Evolutionary conservation across 805 yeast species (phyloP), one percentile per base, ranked within the genome.

Genomic region (Limtongia smithiae): DNA sequence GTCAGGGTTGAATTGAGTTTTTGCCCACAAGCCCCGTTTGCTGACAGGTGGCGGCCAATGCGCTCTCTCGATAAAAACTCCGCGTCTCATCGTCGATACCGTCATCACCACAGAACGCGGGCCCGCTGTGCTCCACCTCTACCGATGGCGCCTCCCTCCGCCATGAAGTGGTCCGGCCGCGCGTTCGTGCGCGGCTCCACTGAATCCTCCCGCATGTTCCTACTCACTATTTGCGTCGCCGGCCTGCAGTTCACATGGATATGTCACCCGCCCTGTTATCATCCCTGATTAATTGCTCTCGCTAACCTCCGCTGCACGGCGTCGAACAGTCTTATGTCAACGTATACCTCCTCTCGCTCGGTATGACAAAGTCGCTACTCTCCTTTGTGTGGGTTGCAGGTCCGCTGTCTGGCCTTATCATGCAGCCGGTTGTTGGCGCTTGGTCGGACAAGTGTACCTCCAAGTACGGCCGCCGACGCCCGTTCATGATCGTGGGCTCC

Each of bases 351-450:
- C 65, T 80, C 17, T 77, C 82, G 1, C 65, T 81, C 15, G 85
- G 85, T 3, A 68, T 81, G 42, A 73, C 83, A 2, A 79, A 79
- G 58, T 73, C 77, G 27, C 60, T 72, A 1, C 62, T 81, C 50
- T 79, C 83, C 3, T 65, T 81, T 39, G 74, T 81, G 4, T 81
- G 85, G 86, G 71, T 81, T 20, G 83, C 84, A 0, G 84, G 85
- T 2, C 85, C 86, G 1, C 59, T 80, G 15, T 75, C 82, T n/a
- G 85, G 85, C 0, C 70, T 81, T 0, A 57, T 81, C 22, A 83
- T 83, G 3, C 85, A 81, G 62, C 86, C 86, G 0, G 68, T 80
- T 7, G 77, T 80, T 33, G 86, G 86, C 1, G 71, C 77, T 2
- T 60, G 78, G 47, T 77, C 82, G 47, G 86, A 81, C 60, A 72